Percentiles rank a stretch among this genome's conserved stretches.
Evolutionary conservation across 148 eudicot genomes (phyloP).

Genomic region (Arctostaphylos glauca): DNA sequence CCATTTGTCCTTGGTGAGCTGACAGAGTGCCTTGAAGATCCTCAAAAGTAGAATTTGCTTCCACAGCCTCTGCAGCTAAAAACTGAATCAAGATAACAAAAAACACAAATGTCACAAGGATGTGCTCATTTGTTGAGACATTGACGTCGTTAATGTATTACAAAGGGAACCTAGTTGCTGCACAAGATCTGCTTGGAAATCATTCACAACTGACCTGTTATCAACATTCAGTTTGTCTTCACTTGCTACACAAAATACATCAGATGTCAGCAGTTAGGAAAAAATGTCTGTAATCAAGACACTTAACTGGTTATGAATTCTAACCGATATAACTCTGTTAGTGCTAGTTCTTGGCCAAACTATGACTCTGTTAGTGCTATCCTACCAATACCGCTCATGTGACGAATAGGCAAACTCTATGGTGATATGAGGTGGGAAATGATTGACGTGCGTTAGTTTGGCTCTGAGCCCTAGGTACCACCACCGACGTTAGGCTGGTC

Average conservation of each 20-base stretch:
- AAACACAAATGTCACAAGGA: conserved; percentile 19
- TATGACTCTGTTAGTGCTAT: neutral
- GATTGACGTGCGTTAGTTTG: no score
- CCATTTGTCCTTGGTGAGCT: conserved; percentile 81
- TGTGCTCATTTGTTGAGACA: conserved; percentile 68
- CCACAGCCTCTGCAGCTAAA: conserved; percentile 56
- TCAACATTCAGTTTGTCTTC: conserved; percentile 76
- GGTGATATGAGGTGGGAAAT: no score
- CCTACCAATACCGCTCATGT: no score
- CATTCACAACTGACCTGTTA: conserved; percentile 69
- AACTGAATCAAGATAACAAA: conserved; percentile 37
- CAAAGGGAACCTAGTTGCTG: conserved; percentile 60
- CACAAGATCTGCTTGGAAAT: conserved; percentile 58
- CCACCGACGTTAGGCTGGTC: no score
- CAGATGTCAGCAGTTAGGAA: conserved; percentile 9
- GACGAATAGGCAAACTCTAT: no score
- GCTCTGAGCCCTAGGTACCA: no score
- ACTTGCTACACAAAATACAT: conserved; percentile 49
- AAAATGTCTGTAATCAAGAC: neutral
- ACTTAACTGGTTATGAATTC: neutral
- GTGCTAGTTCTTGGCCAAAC: no score
- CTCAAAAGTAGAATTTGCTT: conserved; percentile 66
- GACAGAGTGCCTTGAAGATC: conserved; percentile 74
- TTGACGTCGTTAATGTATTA: conserved; percentile 51
- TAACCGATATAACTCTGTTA: neutral